Evolutionary conservation across 257 asterid species (phyloP), one percentile per base, ranked within the genome.

Genomic region (Voacanga thouarsii): DNA sequence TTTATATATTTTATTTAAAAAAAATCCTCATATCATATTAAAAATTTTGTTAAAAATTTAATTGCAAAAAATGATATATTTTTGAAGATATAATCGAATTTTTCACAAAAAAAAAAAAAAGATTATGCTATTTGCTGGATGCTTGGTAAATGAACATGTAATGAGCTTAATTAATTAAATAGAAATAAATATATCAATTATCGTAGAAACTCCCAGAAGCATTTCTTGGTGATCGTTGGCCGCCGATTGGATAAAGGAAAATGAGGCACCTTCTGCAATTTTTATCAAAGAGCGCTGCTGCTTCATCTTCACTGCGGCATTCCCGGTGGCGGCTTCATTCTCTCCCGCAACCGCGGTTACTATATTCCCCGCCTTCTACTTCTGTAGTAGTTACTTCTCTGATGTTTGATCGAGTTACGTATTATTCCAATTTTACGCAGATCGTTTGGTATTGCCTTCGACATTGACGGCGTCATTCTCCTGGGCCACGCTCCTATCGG

Each of bases 401-500:
- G 15, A 8, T 49, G 44, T 9, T 33, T 44, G 19, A 51, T 56
- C 53, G 56, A 47, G 44, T 50, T 49, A 14, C 47, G 19, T 18
- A 18, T 33, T 72, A 16, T 33, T 37, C 18, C 18, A 28, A 37
- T 75, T 45, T 61, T n/a, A 7, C 45, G 76, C 76, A 80, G 83
- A 33, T 82, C 93, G 45, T 93, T 93, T 51, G 98, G 97, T 83
- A 88, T 95, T 80, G 98, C 98, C 1, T 93, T 95, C 80, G 98
- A 95, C 88, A 93, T 95, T 53, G 99, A 95, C 53, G 99, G 99
- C 85, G 98, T 95, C 79, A 81, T 95, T 80, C 89, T 95, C 43
- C 90, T 92, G 2, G 98, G 98, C 33, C 86, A 84, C 50, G 84
- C 83, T 77, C 96, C 97, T 45, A 90, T 93, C 51, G 98, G 97